Conservation (phyloP, 495 filamentous ascomycete species). For the Penicillium lagena region DNA sequence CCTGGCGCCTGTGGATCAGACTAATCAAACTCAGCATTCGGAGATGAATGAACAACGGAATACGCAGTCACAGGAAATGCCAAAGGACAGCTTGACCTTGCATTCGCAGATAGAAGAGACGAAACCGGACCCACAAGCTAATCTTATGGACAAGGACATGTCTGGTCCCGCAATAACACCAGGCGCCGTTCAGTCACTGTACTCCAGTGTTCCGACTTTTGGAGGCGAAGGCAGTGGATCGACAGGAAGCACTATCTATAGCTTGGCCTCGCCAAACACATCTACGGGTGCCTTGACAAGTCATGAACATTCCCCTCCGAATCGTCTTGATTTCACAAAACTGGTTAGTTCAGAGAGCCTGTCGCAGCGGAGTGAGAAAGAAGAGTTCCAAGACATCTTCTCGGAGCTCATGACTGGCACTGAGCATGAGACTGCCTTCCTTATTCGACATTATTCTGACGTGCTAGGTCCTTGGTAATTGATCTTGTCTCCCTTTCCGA, state of each 20-base stretch:
- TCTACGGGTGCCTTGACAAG: too few relatives aligned
- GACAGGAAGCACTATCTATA: slow-evolving; percentile 5
- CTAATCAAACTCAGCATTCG: background rate
- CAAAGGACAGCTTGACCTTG: background rate
- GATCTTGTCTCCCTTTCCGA: background rate
- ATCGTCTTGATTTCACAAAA: slow-evolving; percentile 4
- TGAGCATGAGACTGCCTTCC: slow-evolving; percentile 35
- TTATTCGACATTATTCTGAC: slow-evolving; percentile 32
- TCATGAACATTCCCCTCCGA: background rate
- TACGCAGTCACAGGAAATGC: background rate
- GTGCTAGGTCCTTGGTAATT: slow-evolving; percentile 30
- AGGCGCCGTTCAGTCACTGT: background rate
- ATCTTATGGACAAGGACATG: background rate
- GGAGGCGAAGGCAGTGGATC: slow-evolving; percentile 2
- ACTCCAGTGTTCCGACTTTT: background rate
- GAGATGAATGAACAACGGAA: background rate
- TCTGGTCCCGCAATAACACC: background rate
- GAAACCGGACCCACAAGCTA: background rate
- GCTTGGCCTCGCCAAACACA: slow-evolving; percentile 8
- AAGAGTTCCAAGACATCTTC: slow-evolving; percentile 35
- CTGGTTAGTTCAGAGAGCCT: slow-evolving; percentile 10
- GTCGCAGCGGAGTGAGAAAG: slow-evolving; percentile 24
- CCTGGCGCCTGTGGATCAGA: too few relatives aligned
- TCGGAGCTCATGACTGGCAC: slow-evolving; percentile 36
- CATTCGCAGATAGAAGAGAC: slow-evolving; percentile 2